Evolutionary conservation across 306 rosid species (phyloP).

Genomic region (Sechiopsis laciniata): DNA sequence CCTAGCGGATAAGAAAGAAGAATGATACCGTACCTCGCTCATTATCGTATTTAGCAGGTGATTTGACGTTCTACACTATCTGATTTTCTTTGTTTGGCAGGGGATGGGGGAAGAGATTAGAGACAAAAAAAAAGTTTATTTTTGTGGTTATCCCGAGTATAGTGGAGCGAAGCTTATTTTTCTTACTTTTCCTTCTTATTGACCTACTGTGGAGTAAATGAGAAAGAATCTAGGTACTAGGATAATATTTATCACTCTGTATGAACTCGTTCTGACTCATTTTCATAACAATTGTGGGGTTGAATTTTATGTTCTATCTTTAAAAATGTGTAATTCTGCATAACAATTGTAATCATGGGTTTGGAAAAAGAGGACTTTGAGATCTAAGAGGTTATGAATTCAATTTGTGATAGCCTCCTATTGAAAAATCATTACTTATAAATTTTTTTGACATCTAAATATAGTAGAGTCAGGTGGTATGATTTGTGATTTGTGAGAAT

Average conservation of each 20-base stretch:
- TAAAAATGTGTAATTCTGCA: too few relatives aligned
- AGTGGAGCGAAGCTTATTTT: too few relatives aligned
- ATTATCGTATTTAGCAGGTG: neutral
- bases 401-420: too few relatives aligned
- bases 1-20: conserved; percentile 52
- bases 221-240: neutral
- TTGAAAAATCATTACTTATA: too few relatives aligned
- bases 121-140: neutral
- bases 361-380: too few relatives aligned
- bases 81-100: conserved; percentile 14
- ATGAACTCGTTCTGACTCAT: conserved; percentile 1
- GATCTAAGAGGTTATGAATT: too few relatives aligned
- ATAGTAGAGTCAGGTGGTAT: too few relatives aligned
- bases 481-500: too few relatives aligned
- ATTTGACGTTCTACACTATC: conserved; percentile 11
- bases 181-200: neutral
- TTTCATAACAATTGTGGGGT: neutral
- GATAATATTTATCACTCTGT: neutral
- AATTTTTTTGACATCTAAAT: too few relatives aligned
- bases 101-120: neutral
- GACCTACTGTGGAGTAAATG: neutral
- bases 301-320: neutral
- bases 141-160: neutral
- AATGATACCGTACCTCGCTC: conserved; percentile 30
- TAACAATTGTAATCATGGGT: too few relatives aligned